Percentiles rank a stretch among this genome's conserved stretches.
These are phyloP conservation scores for Lecanoromycetidae sp. DNA, from an alignment of 2,329 filamentous ascomycete genomes.

Conservation along the genomic window DNA sequence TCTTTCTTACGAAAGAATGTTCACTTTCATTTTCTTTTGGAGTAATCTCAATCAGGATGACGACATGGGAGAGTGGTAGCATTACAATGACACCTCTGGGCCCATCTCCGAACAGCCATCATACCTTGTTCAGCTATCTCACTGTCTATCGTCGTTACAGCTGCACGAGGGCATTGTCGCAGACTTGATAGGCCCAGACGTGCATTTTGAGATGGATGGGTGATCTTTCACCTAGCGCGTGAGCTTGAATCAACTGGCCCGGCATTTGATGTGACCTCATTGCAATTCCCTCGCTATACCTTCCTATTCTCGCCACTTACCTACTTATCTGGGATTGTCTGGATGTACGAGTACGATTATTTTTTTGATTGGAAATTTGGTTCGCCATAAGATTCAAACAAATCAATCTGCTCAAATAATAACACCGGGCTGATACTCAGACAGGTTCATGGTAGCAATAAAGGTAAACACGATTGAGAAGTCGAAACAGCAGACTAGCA, in stretches of 20 bases:
- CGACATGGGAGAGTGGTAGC: not conserved
- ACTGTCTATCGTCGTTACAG: not conserved
- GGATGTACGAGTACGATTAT: not conserved
- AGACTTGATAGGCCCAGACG: constrained; percentile 1
- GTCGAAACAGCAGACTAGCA: too few species aligned
- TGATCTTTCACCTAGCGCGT: not conserved
- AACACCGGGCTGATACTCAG: too few species aligned
- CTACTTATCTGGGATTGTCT: not conserved
- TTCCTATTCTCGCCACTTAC: not conserved
- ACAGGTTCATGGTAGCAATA: too few species aligned
- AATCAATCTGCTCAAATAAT: too few species aligned
- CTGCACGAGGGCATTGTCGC: constrained; percentile 2
- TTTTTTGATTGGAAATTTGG: not conserved
- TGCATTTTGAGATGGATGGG: not conserved
- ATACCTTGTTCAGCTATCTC: not conserved
- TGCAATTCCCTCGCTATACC: not conserved
- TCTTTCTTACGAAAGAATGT: not conserved
- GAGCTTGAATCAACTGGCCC: not conserved
- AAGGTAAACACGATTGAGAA: too few species aligned
- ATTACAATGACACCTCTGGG: not conserved
- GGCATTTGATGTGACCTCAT: too few species aligned
- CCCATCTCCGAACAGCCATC: not conserved
- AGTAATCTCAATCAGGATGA: not conserved
- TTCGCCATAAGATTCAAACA: not conserved
- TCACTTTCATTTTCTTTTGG: not conserved